A percentile compares a stretch with the other conserved stretches of the same genome.
These are phyloP conservation scores for Gaeumannomyces tritici DNA, from an alignment of 2,329 filamentous ascomycete genomes.

Conservation along the genomic window DNA sequence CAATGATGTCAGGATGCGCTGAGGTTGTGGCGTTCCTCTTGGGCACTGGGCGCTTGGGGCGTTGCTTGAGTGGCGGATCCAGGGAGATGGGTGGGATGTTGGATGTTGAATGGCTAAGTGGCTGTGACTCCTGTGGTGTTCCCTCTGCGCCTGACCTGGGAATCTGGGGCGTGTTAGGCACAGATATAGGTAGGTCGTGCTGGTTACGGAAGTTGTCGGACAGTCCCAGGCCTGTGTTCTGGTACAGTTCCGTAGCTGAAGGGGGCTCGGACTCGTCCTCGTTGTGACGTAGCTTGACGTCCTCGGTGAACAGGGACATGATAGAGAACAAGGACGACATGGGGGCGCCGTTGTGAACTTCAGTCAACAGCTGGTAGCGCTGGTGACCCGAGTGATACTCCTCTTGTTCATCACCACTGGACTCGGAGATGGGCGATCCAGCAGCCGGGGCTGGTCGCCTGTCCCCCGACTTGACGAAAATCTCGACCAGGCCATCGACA, in stretches of 20 bases:
- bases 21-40: constrained; percentile 53
- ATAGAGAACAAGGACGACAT: constrained; percentile 99
- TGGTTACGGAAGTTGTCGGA: constrained; percentile 19
- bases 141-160: constrained; percentile 14
- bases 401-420: constrained; percentile 60
- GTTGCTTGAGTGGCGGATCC: constrained; percentile 29
- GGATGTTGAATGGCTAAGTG: constrained; percentile 19
- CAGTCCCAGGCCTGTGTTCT: constrained; percentile 17
- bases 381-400: constrained; percentile 52
- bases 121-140: neutral
- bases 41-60: constrained; percentile 26
- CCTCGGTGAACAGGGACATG: constrained; percentile 91
- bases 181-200: constrained; percentile 23
- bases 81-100: constrained; percentile 68
- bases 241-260: constrained; percentile 16
- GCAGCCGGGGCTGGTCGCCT: constrained; percentile 28
- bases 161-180: constrained; percentile 29
- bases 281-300: constrained; percentile 68
- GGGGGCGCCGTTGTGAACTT: constrained; percentile 93
- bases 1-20: constrained; percentile 92
- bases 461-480: constrained; percentile 77
- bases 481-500: constrained; percentile 91
- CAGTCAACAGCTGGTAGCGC: constrained; percentile 88
- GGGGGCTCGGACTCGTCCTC: constrained; percentile 44
- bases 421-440: constrained; percentile 17